Evolutionary conservation across 2,329 filamentous ascomycete species (phyloP).

Genomic region (Chaetomiaceae sp.): DNA sequence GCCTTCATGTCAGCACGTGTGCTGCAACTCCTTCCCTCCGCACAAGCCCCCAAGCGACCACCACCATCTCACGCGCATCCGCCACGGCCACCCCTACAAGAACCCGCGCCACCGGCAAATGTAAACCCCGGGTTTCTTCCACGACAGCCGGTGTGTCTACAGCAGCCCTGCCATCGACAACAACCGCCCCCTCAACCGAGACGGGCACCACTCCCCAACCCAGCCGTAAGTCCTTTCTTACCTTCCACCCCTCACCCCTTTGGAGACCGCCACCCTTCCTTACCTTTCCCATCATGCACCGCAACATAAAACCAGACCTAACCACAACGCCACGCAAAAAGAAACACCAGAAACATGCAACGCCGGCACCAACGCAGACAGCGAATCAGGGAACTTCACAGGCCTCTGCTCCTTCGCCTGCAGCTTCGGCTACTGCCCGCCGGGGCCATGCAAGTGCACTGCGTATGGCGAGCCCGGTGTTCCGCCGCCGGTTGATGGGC

Average conservation of each 20-base stretch:
- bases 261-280: too few species aligned
- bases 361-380: constrained; percentile 21
- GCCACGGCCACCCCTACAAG: constrained; percentile 28
- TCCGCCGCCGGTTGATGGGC: neutral
- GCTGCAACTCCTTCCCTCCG: constrained; percentile 31
- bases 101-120: too few species aligned
- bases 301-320: constrained; percentile 36
- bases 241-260: too few species aligned
- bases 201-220: neutral
- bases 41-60: constrained; percentile 7
- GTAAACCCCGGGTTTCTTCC: too few species aligned
- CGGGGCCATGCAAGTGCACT: neutral
- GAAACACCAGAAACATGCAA: neutral
- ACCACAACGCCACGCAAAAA: neutral
- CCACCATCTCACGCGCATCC: constrained; percentile 30
- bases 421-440: constrained; percentile 8
- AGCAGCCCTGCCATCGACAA: too few species aligned
- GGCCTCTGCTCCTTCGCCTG: constrained; percentile 11
- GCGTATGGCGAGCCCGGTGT: neutral
- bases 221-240: neutral
- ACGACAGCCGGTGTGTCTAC: too few species aligned
- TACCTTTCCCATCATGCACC: constrained; percentile 34
- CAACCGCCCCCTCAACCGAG: too few species aligned
- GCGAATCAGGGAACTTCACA: constrained; percentile 18
- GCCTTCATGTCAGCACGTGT: neutral